phyloP scores from a whole-genome alignment of 345 rosid genomes.

The Lumnitzera littorea region DNA sequence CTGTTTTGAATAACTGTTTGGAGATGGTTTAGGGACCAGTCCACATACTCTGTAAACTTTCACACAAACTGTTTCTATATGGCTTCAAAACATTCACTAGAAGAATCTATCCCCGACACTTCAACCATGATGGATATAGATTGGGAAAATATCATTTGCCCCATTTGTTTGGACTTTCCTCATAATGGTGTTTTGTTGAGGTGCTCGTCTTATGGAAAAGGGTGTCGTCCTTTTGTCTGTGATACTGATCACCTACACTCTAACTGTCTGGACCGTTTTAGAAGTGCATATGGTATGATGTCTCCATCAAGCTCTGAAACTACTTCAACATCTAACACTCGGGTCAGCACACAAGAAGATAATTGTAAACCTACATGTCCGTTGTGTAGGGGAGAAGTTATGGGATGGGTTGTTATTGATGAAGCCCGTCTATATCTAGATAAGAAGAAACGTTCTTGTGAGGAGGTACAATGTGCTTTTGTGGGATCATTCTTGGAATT shows the following conservation, averaged over 20 bases:
- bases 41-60: too few relatives aligned
- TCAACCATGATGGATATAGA: constrained; percentile 25
- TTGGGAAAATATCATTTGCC: constrained; percentile 80
- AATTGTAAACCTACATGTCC: constrained; percentile 66
- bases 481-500: constrained; percentile 62
- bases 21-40: too few relatives aligned
- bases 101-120: too few relatives aligned
- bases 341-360: constrained; percentile 30
- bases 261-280: constrained; percentile 85
- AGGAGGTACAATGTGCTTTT: constrained; percentile 58
- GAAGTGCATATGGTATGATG: constrained; percentile 56
- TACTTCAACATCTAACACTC: constrained; percentile 18
- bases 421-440: constrained; percentile 71
- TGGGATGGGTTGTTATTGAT: constrained; percentile 72
- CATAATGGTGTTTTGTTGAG: constrained; percentile 85
- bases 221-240: constrained; percentile 83
- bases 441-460: constrained; percentile 70
- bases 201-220: constrained; percentile 73
- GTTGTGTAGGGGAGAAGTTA: constrained; percentile 89
- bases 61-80: too few relatives aligned
- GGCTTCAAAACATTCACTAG: too few relatives aligned
- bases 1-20: too few relatives aligned
- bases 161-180: constrained; percentile 89
- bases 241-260: constrained; percentile 86
- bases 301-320: constrained; percentile 40